These are phyloP conservation scores for Monosporascus sp. DNA, from an alignment of 2,329 filamentous ascomycete genomes.

Conservation along the genomic window DNA sequence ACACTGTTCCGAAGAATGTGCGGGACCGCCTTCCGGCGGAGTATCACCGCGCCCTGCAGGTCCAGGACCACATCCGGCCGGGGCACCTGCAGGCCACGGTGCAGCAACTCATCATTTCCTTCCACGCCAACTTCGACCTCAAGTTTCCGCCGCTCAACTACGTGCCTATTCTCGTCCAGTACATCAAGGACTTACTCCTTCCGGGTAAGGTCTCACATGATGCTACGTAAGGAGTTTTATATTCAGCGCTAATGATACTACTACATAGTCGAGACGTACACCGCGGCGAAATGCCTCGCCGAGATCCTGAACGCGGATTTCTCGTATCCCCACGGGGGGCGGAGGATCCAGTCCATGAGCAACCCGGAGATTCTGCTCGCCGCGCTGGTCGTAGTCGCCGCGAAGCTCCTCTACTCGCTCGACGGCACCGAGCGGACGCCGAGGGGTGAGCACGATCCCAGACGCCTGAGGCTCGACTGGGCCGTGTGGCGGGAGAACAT, in stretches of 20 bases:
- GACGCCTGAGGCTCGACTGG: conserved; percentile 66
- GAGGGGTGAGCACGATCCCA: conserved; percentile 48
- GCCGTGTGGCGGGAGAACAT: conserved; percentile 55
- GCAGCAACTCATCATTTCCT: conserved; percentile 56
- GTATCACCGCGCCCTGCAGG: conserved; percentile 56
- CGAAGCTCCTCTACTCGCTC: conserved; percentile 76
- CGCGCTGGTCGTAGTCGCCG: conserved; percentile 64
- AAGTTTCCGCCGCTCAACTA: conserved; percentile 67
- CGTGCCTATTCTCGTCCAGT: conserved; percentile 61
- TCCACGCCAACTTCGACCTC: conserved; percentile 63
- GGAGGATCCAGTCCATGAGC: conserved; percentile 43
- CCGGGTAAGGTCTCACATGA: conserved; percentile 50
- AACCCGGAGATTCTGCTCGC: conserved; percentile 73
- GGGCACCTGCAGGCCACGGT: conserved; percentile 61
- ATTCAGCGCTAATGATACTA: conserved; percentile 19
- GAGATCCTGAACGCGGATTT: conserved; percentile 48
- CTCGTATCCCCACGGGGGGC: conserved; percentile 45
- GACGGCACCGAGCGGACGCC: conserved; percentile 48
- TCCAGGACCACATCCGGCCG: conserved; percentile 38
- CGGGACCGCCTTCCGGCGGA: conserved; percentile 55
- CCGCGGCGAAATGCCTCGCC: conserved; percentile 52
- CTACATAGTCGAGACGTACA: conserved; percentile 57
- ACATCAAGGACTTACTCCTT: conserved; percentile 65
- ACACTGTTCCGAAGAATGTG: conserved; percentile 58
- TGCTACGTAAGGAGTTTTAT: not conserved